Percentiles rank a stretch among this genome's conserved stretches.
Conservation (phyloP, 1,284 basidiomycete genomes). For the Rhizoctonia solani region DNA sequence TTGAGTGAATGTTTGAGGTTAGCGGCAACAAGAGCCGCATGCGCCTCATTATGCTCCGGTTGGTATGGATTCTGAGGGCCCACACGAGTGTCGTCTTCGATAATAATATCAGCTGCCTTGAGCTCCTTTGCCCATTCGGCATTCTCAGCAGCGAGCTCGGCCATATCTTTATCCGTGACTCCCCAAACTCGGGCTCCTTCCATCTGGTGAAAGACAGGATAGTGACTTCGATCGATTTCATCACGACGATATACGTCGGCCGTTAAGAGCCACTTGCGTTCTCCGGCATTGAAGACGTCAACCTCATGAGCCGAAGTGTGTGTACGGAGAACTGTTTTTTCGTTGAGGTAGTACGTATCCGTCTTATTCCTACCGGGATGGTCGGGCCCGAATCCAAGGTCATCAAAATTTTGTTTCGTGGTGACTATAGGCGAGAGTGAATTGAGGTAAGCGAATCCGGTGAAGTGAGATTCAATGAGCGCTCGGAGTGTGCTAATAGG, state of each 20-base stretch:
- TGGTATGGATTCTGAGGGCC: conserved; percentile 83
- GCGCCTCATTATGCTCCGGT: conserved; percentile 67
- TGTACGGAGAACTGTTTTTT: conserved; percentile 87
- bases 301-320: conserved; percentile 99
- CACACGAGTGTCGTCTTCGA: conserved; percentile 82
- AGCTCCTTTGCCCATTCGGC: conserved; percentile 64
- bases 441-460: conserved; percentile 59
- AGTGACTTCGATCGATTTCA: conserved; percentile 97
- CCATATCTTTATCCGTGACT: conserved; percentile 57
- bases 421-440: conserved; percentile 88
- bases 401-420: conserved; percentile 94
- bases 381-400: conserved; percentile 90
- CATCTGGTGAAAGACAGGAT: conserved; percentile 99
- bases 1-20: conserved; percentile 95
- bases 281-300: conserved; percentile 78
- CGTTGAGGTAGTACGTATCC: conserved; percentile 97
- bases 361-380: conserved; percentile 90
- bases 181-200: conserved; percentile 89
- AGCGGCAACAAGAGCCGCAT: conserved; percentile 72
- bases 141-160: conserved; percentile 52
- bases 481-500: conserved; percentile 85
- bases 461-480: conserved; percentile 85
- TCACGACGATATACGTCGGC: conserved; percentile 99
- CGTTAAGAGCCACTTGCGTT: conserved; percentile 86
- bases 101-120: conserved; percentile 71